phyloP scores from a whole-genome alignment of 371 early-diverging fungal genomes.

The Mucor indicus region DNA sequence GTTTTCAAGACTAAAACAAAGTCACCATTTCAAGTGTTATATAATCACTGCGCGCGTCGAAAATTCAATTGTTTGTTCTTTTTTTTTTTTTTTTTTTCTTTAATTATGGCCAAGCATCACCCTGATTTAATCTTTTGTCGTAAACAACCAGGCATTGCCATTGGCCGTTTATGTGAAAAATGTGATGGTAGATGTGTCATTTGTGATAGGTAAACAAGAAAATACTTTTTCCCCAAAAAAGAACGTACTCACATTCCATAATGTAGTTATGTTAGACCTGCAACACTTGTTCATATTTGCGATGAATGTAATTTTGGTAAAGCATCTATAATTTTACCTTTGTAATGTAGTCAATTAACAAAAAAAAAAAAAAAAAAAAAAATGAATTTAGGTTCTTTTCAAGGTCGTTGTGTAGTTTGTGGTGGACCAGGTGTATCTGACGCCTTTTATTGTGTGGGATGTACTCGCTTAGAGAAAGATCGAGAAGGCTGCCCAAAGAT shows the following conservation, averaged over 20 bases:
- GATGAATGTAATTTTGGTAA: constrained; percentile 95
- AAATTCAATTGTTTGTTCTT: too few relatives aligned
- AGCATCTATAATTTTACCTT: constrained; percentile 3
- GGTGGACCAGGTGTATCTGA: constrained; percentile 92
- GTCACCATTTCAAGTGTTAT: too few relatives aligned
- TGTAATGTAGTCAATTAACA: background rate
- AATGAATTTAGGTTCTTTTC: constrained; percentile 46
- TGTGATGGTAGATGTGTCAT: constrained; percentile 95
- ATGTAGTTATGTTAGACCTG: constrained; percentile 77
- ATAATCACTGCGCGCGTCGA: too few relatives aligned
- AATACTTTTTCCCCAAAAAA: background rate
- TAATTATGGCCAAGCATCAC: constrained; percentile 81
- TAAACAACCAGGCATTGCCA: constrained; percentile 93
- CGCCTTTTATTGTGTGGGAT: constrained; percentile 94
- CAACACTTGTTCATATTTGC: constrained; percentile 88
- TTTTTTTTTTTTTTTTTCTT: constrained; percentile 5
- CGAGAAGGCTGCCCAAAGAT: constrained; percentile 98
- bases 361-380: background rate
- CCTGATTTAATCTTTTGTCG: constrained; percentile 95
- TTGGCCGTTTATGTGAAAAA: constrained; percentile 94
- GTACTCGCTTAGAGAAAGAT: constrained; percentile 91
- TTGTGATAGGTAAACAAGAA: constrained; percentile 78
- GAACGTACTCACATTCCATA: background rate
- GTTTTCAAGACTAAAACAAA: too few relatives aligned
- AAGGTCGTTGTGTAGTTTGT: constrained; percentile 92